Conservation (phyloP, 1,284 basidiomycete genomes). For the Mycocalia duriaeana region DNA sequence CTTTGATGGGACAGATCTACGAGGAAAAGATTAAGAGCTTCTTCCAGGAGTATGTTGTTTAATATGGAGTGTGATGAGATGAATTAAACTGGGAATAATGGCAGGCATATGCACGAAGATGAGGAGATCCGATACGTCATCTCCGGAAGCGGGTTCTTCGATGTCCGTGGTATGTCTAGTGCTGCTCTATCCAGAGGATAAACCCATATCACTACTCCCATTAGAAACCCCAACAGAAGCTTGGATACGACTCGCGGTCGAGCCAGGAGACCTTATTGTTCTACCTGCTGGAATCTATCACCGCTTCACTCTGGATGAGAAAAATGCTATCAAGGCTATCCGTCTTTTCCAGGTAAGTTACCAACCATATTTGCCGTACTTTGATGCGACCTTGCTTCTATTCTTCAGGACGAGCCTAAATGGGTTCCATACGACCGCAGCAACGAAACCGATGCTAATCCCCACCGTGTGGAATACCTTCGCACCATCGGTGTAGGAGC, state of each 20-base stretch:
- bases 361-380: background rate
- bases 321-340: conserved; percentile 65
- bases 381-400: background rate
- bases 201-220: background rate
- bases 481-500: conserved; percentile 3
- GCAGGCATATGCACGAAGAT: conserved; percentile 78
- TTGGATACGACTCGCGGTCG: conserved; percentile 73
- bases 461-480: conserved; percentile 21
- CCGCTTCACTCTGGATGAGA: conserved; percentile 76
- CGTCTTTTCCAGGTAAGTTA: conserved; percentile 68
- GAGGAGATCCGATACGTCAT: conserved; percentile 80
- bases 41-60: conserved; percentile 60
- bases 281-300: conserved; percentile 69
- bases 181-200: background rate
- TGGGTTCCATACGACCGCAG: conserved; percentile 68
- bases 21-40: conserved; percentile 70
- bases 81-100: background rate
- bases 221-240: conserved; percentile 51
- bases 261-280: conserved; percentile 52
- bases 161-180: conserved; percentile 57
- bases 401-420: conserved; percentile 68
- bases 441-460: conserved; percentile 50
- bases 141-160: conserved; percentile 73
- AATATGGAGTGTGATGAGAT: background rate
- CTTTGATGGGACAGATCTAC: conserved; percentile 32